Percentiles rank a stretch among this genome's conserved stretches.
phyloP scores from a whole-genome alignment of 2,329 filamentous ascomycete genomes.

The Botrytis fragariae region DNA sequence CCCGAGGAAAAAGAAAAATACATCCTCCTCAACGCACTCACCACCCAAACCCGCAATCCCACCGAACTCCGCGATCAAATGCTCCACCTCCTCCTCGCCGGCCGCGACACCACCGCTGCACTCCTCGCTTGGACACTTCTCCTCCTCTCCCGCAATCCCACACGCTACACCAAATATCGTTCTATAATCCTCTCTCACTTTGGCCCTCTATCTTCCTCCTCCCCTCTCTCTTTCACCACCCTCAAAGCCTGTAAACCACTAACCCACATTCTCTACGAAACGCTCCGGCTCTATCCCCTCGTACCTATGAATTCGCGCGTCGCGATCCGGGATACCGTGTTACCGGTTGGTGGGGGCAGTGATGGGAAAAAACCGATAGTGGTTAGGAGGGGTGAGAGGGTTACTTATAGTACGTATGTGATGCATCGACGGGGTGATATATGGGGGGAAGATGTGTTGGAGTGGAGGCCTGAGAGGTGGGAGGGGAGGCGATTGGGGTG shows the following conservation, averaged over 20 bases:
- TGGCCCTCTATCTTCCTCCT: background rate
- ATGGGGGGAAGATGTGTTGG: slow-evolving; percentile 34
- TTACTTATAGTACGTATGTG: slow-evolving; percentile 35
- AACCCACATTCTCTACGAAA: slow-evolving; percentile 30
- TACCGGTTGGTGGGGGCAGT: slow-evolving; percentile 39
- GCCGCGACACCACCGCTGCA: slow-evolving; percentile 32
- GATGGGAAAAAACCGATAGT: slow-evolving; percentile 35
- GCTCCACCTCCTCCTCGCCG: slow-evolving; percentile 38
- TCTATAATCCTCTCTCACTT: background rate
- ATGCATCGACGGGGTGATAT: slow-evolving; percentile 20
- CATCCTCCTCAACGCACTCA: slow-evolving; percentile 49
- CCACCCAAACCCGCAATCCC: slow-evolving; percentile 44
- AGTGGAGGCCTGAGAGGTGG: slow-evolving; percentile 75
- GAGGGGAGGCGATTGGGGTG: slow-evolving; percentile 69
- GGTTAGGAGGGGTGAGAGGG: slow-evolving; percentile 33
- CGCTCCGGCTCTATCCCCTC: slow-evolving; percentile 37
- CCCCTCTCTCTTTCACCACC: background rate
- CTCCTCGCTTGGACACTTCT: slow-evolving; percentile 29
- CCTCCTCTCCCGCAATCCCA: background rate
- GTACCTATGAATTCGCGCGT: slow-evolving; percentile 34
- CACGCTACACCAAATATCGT: background rate
- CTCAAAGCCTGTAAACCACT: slow-evolving; percentile 32
- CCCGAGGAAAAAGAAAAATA: slow-evolving; percentile 35
- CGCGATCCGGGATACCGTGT: slow-evolving; percentile 31
- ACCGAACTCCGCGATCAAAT: slow-evolving; percentile 40